phyloP scores from a whole-genome alignment of 148 eudicot species.

The Diospyros lotus region DNA sequence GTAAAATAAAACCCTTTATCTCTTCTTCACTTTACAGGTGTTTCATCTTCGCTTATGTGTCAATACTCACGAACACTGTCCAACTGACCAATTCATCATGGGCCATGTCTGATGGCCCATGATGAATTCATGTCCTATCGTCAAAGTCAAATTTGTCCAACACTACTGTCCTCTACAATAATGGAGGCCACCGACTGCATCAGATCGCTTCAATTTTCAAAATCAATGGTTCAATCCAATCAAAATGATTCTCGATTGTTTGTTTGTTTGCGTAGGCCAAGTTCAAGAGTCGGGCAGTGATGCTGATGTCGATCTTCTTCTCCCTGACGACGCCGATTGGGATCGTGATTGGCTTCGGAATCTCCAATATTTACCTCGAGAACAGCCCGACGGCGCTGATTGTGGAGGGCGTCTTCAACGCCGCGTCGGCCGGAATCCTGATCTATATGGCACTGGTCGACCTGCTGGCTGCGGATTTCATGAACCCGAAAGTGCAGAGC shows the following conservation, averaged over 20 bases:
- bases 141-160: too few species aligned
- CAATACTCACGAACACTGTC: too few species aligned
- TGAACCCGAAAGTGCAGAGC: constrained; percentile 14
- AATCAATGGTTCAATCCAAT: too few species aligned
- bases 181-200: too few species aligned
- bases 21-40: too few species aligned
- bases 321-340: constrained; percentile 24
- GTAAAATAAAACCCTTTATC: neutral
- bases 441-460: constrained; percentile 30
- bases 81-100: too few species aligned
- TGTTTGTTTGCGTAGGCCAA: constrained; percentile 14
- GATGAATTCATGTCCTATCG: too few species aligned
- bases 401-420: constrained; percentile 23
- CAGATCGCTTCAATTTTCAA: too few species aligned
- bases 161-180: too few species aligned
- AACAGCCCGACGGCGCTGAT: constrained; percentile 22
- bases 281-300: constrained; percentile 6
- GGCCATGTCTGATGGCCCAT: too few species aligned
- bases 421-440: constrained; percentile 24
- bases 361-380: constrained; percentile 17
- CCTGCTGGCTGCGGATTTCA: constrained; percentile 23
- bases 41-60: too few species aligned
- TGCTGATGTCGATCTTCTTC: constrained; percentile 23
- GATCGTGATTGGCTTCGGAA: constrained; percentile 21
- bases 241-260: too few species aligned